Evolutionary conservation across 2,329 filamentous ascomycete species (phyloP), one percentile per base, ranked within the genome.

Genomic region (Diaporthe velutina): DNA sequence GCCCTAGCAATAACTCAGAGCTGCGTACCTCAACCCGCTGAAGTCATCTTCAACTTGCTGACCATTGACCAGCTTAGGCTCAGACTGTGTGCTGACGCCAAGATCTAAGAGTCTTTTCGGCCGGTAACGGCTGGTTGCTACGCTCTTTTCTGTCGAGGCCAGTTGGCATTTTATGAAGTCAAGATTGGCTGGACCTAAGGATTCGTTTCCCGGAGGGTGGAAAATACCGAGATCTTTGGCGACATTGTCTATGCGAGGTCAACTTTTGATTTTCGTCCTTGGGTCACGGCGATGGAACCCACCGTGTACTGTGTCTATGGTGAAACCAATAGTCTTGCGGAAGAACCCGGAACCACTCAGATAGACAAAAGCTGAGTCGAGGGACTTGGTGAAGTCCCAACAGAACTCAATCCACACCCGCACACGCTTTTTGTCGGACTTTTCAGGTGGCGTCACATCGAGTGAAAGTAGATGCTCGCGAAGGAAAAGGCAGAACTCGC

Each of bases 361-460:
- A 12, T 1, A 52, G 10, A 25, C 48, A 52, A 22, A 5, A 4
- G 28, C 48, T 15, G 22, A 52, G 7, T 1, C 10, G n/a, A 52
- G 48, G n/a, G 48, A 13, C 48, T 8, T 28, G n/a, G 12, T 17
- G 12, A 42, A 4, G 40, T 42, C 40, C 12, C 13, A 42, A 15
- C 40, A 42, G 40, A 42, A 42, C 13, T 42, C 40, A 42, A 42
- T 15, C 40, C 57, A 60, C 12, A 60, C 22, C 25, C 17, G 3
- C 12, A 60, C 10, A n/a, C 8, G 22, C 22, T 40, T 1, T 58
- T 5, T 4, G 9, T 25, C 35, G 12, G n/a, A 17, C 1, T 0
- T 13, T 5, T 2, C 57, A 40, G 4, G 5, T 10, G 0, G 22
- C 13, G 0, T 0, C 22, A 2, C 22, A 3, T 6, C 1, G 35